Percentiles rank a stretch among this genome's conserved stretches.
Conservation (phyloP, 441 rosid genomes). For the Erodium moschatum region DNA sequence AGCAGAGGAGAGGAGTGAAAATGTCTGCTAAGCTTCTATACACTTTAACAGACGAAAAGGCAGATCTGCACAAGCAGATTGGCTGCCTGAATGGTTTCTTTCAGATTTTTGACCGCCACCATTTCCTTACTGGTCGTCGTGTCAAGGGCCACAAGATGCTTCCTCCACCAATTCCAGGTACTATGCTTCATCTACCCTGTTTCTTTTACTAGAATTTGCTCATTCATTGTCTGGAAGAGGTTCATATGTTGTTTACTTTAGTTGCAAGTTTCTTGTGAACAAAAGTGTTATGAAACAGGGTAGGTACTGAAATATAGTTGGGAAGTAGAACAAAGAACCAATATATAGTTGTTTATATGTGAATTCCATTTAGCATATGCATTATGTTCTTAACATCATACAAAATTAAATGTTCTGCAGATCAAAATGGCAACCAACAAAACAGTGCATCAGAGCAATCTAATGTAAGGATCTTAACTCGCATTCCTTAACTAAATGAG, state of each 20-base stretch:
- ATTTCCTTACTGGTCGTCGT: conserved; percentile 25
- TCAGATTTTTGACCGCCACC: conserved; percentile 66
- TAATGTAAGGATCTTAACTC: conserved; percentile 35
- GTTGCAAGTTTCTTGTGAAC: conserved; percentile 1
- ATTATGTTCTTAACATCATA: too few relatives aligned
- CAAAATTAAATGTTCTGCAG: conserved; percentile 27
- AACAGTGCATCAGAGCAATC: conserved; percentile 30
- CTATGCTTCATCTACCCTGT: background rate
- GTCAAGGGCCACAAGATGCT: background rate
- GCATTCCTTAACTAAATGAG: background rate
- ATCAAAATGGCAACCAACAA: conserved; percentile 35
- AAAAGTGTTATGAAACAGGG: background rate
- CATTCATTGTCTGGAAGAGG: background rate
- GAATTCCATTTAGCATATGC: background rate
- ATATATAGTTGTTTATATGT: too few relatives aligned
- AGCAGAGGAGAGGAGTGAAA: conserved; percentile 17
- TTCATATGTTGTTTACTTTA: background rate
- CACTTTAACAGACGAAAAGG: conserved; percentile 62
- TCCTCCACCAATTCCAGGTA: conserved; percentile 40
- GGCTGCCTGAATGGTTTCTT: conserved; percentile 88
- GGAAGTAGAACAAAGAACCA: too few relatives aligned
- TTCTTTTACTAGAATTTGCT: background rate
- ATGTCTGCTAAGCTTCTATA: conserved; percentile 63
- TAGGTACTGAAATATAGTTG: too few relatives aligned
- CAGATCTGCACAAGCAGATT: conserved; percentile 66